Percentiles rank a stretch among this genome's conserved stretches.
Conservation (phyloP, 768 basidiomycete species). For the Serendipita indica region DNA sequence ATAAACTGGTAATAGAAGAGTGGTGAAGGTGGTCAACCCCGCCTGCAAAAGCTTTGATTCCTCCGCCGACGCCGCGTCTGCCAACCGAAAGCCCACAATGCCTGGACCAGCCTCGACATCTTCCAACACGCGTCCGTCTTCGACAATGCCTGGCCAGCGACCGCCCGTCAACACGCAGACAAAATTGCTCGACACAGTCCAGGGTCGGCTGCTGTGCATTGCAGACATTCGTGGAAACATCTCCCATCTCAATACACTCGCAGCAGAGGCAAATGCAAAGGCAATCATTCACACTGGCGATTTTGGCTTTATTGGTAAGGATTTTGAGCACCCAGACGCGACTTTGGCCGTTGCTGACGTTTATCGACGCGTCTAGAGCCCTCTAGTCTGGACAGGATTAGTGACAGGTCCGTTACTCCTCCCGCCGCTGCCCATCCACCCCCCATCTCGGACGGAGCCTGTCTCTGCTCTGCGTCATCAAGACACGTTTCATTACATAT, state of each 20-base stretch:
- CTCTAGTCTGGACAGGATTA: constrained; percentile 72
- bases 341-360: constrained; percentile 7
- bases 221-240: constrained; percentile 87
- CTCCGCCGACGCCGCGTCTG: too few relatives aligned
- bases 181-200: constrained; percentile 54
- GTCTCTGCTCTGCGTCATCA: background rate
- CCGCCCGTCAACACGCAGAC: constrained; percentile 9
- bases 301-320: constrained; percentile 91
- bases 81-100: too few relatives aligned
- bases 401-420: constrained; percentile 47
- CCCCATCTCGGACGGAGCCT: background rate
- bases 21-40: too few relatives aligned
- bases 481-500: too few relatives aligned
- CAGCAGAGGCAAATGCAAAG: constrained; percentile 72
- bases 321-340: background rate
- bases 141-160: constrained; percentile 3
- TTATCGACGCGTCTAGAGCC: constrained; percentile 35
- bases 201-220: constrained; percentile 83
- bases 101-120: constrained; percentile 7
- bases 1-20: too few relatives aligned
- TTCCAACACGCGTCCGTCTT: constrained; percentile 8
- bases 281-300: constrained; percentile 97
- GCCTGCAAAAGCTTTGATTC: too few relatives aligned
- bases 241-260: constrained; percentile 79
- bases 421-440: background rate